These are phyloP conservation scores for Phanerodontia chrysosporium DNA, from an alignment of 768 basidiomycete species.

Conservation along the genomic window DNA sequence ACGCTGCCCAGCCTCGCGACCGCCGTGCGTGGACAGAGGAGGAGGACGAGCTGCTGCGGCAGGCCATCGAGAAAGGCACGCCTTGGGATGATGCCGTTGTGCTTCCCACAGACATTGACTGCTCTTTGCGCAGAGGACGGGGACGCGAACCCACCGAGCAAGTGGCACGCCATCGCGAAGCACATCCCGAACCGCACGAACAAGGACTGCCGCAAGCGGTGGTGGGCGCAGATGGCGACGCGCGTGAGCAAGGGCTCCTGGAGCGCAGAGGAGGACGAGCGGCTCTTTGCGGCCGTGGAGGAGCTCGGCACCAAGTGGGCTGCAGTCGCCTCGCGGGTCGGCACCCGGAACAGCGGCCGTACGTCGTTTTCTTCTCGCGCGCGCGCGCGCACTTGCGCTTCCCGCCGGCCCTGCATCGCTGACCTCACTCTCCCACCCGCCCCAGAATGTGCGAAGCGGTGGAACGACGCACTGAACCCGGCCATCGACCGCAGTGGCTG, in stretches of 20 bases:
- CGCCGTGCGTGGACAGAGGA: conserved; percentile 20
- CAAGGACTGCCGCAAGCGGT: conserved; percentile 61
- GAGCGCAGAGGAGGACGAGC: conserved; percentile 58
- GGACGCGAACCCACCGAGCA: conserved; percentile 51
- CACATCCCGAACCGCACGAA: conserved; percentile 59
- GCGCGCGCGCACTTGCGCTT: background rate
- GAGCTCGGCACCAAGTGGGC: conserved; percentile 58
- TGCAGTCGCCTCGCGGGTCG: conserved; percentile 52
- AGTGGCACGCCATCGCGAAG: conserved; percentile 61
- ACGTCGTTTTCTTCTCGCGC: conserved; percentile 21
- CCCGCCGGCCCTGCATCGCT: background rate
- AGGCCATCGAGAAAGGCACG: conserved; percentile 18
- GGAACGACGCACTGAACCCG: conserved; percentile 59
- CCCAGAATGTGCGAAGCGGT: conserved; percentile 57
- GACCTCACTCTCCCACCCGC: background rate
- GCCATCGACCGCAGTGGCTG: conserved; percentile 58
- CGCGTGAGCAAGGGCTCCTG: conserved; percentile 60
- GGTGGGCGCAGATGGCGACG: conserved; percentile 62
- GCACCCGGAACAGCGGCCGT: conserved; percentile 58
- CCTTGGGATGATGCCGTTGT: background rate
- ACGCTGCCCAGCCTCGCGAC: conserved; percentile 13
- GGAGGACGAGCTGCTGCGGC: conserved; percentile 18
- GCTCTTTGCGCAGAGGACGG: conserved; percentile 43
- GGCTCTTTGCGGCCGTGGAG: conserved; percentile 51
- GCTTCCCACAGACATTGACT: background rate